Conservation (phyloP, 1,284 basidiomycete species). For the Wolfiporia cocos region DNA sequence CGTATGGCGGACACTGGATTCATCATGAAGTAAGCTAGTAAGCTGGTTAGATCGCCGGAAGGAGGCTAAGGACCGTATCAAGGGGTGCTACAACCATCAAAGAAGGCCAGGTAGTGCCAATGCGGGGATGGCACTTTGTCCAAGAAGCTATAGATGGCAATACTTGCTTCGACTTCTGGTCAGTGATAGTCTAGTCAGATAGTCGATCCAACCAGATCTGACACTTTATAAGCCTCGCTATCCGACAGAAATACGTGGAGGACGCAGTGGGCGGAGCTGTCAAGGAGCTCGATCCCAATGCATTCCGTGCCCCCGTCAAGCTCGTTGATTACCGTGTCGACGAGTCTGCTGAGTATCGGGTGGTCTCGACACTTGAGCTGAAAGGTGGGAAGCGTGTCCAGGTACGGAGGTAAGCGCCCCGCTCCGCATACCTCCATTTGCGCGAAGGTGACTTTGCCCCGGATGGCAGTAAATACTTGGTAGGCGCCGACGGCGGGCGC, state of each 20-base stretch:
- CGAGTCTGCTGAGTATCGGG: not conserved
- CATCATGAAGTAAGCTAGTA: not conserved
- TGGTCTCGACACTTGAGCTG: not conserved
- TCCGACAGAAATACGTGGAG: constrained; percentile 5
- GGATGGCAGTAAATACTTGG: constrained; percentile 1
- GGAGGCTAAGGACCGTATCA: not conserved
- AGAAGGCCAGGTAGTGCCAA: not conserved
- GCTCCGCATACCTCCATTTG: too few species aligned
- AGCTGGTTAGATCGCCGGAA: too few species aligned
- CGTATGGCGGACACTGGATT: constrained; percentile 5
- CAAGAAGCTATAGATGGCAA: constrained; percentile 4
- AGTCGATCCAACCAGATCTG: not conserved
- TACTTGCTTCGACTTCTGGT: constrained; percentile 5
- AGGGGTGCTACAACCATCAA: constrained; percentile 2
- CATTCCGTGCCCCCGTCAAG: constrained; percentile 3
- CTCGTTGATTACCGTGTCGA: constrained; percentile 4
- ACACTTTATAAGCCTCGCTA: not conserved
- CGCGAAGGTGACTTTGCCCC: too few species aligned
- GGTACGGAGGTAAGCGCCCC: constrained; percentile 1
- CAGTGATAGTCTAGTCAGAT: not conserved
- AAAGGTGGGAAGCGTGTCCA: not conserved
- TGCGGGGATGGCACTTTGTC: constrained; percentile 1
- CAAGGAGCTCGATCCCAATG: not conserved
- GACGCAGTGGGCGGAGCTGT: not conserved
- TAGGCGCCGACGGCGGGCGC: constrained; percentile 6